Conservation (phyloP, 78 protist species). For the Dictyostelium capitatum region DNA sequence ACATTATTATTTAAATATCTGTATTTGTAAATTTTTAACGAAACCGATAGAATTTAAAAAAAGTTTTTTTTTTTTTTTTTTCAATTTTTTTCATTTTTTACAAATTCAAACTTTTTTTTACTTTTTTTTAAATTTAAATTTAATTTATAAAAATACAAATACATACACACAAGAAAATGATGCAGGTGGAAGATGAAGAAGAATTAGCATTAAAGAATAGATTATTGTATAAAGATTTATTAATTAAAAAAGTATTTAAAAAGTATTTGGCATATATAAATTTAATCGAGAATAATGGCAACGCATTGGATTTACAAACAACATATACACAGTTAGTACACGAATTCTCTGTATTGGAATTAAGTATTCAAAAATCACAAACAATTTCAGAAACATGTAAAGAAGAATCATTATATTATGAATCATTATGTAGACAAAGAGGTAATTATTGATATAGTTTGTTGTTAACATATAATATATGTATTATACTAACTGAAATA, state of each 20-base stretch:
- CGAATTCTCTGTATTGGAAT: constrained; percentile 47
- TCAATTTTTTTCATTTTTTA: too few relatives aligned
- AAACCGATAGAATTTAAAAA: too few relatives aligned
- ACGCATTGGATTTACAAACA: neutral
- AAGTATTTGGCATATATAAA: constrained; percentile 50
- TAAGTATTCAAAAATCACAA: constrained; percentile 54
- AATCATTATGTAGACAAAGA: constrained; percentile 18
- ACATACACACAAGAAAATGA: neutral
- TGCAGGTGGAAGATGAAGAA: constrained; percentile 75
- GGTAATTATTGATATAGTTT: neutral
- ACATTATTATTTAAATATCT: too few relatives aligned
- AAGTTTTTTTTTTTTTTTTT: too few relatives aligned
- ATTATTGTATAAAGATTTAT: constrained; percentile 21
- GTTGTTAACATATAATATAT: neutral
- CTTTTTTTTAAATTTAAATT: too few relatives aligned
- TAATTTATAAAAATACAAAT: too few relatives aligned
- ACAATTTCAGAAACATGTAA: constrained; percentile 32
- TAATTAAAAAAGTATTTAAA: constrained; percentile 51
- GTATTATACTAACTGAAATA: neutral
- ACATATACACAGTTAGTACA: constrained; percentile 20
- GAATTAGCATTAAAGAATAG: constrained; percentile 12
- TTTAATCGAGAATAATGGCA: neutral
- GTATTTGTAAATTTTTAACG: too few relatives aligned
- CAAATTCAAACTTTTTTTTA: too few relatives aligned
- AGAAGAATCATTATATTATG: constrained; percentile 53